Evolutionary conservation across 352 stramenopile genomes (phyloP).

Genomic region (Pythium coloratum): DNA sequence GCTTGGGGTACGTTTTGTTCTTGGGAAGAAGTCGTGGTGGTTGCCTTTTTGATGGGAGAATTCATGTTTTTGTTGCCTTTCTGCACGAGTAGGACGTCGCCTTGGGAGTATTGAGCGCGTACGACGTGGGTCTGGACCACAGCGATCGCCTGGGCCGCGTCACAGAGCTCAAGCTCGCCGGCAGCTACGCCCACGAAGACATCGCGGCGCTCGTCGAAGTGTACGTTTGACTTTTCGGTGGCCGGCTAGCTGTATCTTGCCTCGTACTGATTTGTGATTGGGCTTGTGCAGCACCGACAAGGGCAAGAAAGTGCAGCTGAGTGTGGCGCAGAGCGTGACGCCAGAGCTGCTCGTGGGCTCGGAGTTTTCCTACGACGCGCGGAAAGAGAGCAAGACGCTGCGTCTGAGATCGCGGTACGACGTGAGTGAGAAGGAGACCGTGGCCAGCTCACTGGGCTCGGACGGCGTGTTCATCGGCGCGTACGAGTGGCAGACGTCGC

Average conservation of each 20-base stretch:
- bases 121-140: conserved; percentile 79
- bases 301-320: conserved; percentile 54
- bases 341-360: conserved; percentile 65
- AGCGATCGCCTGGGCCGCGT: conserved; percentile 68
- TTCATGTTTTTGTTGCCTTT: conserved; percentile 1
- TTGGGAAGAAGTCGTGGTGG: neutral
- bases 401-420: conserved; percentile 55
- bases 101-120: conserved; percentile 56
- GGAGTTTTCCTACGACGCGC: conserved; percentile 58
- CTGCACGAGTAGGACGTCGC: conserved; percentile 30
- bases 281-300: conserved; percentile 54
- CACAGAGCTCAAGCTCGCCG: conserved; percentile 57
- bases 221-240: conserved; percentile 33
- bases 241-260: too few relatives aligned
- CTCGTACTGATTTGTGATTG: too few relatives aligned
- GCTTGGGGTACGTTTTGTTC: conserved; percentile 32
- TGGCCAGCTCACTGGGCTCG: conserved; percentile 66
- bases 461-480: conserved; percentile 74
- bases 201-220: conserved; percentile 69
- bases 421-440: conserved; percentile 44
- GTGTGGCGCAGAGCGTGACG: conserved; percentile 58
- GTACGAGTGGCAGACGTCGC: conserved; percentile 76
- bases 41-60: neutral
- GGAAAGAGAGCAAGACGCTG: conserved; percentile 71
- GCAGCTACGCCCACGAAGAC: conserved; percentile 67